Evolutionary conservation across 306 rosid species (phyloP).

Genomic region (Prunus davidiana): DNA sequence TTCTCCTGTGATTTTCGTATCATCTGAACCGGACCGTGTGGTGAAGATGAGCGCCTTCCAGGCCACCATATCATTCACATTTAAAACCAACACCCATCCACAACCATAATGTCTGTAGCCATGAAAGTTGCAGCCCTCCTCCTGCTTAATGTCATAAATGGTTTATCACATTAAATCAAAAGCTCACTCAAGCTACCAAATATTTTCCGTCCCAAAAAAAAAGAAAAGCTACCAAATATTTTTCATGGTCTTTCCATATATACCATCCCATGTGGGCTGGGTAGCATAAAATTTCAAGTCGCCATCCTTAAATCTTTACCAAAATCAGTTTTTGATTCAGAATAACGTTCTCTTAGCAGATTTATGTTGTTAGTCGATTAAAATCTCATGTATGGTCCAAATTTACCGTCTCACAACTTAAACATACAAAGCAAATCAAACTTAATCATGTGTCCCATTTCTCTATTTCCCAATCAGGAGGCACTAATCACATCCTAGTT

Average conservation of each 20-base stretch:
- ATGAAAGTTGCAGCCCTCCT: neutral
- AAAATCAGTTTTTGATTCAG: too few species aligned
- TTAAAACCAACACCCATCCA: neutral
- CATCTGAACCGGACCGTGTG: neutral
- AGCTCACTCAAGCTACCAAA: neutral
- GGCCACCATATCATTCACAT: conserved; percentile 9
- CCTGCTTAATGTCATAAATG: too few species aligned
- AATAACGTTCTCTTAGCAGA: too few species aligned
- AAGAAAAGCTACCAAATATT: too few species aligned
- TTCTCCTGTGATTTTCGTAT: conserved; percentile 4
- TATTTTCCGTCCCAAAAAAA: too few species aligned
- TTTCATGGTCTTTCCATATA: too few species aligned
- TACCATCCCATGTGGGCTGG: too few species aligned
- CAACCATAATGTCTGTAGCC: neutral
- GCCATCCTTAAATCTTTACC: too few species aligned
- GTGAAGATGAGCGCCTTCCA: neutral
- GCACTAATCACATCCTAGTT: neutral
- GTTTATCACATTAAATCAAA: neutral
- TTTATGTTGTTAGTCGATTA: too few species aligned
- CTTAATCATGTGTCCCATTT: neutral
- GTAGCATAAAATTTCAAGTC: too few species aligned
- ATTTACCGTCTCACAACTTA: too few species aligned
- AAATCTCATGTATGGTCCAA: too few species aligned
- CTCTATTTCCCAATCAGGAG: neutral
- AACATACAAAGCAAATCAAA: neutral